Conservation (phyloP, 164 flowering plant species). For the Amborella trichopoda region DNA sequence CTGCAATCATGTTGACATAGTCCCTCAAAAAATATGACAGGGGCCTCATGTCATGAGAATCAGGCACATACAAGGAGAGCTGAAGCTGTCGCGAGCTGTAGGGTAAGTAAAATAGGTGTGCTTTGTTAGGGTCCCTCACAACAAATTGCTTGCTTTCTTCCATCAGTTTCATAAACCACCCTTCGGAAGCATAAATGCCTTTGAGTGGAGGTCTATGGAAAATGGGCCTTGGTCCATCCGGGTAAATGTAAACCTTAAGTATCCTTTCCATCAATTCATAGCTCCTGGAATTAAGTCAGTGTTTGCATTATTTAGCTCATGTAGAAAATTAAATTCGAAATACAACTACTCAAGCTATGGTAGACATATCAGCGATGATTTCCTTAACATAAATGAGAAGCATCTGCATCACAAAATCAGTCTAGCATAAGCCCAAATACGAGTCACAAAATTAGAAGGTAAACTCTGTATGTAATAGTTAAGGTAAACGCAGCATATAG, state of each 20-base stretch:
- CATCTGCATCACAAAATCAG: no score
- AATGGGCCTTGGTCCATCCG: conserved; percentile 12
- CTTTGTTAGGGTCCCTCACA: conserved; percentile 13
- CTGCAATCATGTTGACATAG: conserved; percentile 14
- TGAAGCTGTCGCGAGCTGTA: conserved; percentile 18
- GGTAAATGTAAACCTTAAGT: conserved; percentile 17
- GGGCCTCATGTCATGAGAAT: conserved; percentile 16
- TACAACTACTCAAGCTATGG: no score
- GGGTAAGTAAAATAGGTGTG: conserved; percentile 17
- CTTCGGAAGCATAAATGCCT: conserved; percentile 22
- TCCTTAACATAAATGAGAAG: no score
- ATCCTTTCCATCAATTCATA: conserved; percentile 18
- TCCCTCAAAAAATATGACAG: conserved; percentile 15
- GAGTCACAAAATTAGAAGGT: no score
- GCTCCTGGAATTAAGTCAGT: conserved; percentile 13
- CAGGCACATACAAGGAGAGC: conserved; percentile 14
- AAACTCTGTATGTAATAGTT: no score
- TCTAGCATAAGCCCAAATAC: no score
- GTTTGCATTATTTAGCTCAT: no score
- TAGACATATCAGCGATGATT: no score
- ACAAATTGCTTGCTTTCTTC: conserved; percentile 17
- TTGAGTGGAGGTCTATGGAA: conserved; percentile 15
- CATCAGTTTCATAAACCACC: conserved; percentile 19
- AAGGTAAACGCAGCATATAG: no score
- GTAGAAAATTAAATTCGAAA: no score